phyloP scores from a whole-genome alignment of 805 yeast genomes.

The Groenewaldozyma tartarivorans region DNA sequence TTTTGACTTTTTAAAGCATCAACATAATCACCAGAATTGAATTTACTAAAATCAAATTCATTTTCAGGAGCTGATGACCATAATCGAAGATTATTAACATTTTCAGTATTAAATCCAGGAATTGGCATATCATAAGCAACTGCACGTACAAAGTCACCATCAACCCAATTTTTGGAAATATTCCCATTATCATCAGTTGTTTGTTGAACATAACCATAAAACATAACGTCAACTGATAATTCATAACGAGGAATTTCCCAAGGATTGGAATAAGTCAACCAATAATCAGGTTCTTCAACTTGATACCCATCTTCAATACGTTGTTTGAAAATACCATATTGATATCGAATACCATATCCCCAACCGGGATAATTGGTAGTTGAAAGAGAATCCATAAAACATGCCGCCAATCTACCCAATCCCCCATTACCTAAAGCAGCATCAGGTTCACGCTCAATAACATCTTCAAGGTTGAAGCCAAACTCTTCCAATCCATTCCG shows the following conservation, averaged over 20 bases:
- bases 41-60: constrained; percentile 84
- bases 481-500: constrained; percentile 51
- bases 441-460: constrained; percentile 79
- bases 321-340: constrained; percentile 89
- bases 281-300: constrained; percentile 89
- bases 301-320: constrained; percentile 86
- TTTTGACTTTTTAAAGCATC: constrained; percentile 79
- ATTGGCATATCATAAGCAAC: constrained; percentile 87
- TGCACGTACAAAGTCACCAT: constrained; percentile 84
- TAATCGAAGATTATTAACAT: constrained; percentile 79
- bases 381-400: constrained; percentile 82
- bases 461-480: constrained; percentile 83
- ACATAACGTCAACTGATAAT: constrained; percentile 81
- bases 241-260: constrained; percentile 89
- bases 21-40: constrained; percentile 83
- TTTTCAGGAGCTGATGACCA: constrained; percentile 88
- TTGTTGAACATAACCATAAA: constrained; percentile 71
- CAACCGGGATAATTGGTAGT: constrained; percentile 86
- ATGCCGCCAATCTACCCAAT: constrained; percentile 87
- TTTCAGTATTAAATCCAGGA: constrained; percentile 71
- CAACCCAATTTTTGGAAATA: constrained; percentile 62
- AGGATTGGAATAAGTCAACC: constrained; percentile 83
- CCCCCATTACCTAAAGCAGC: constrained; percentile 97
- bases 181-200: constrained; percentile 42
- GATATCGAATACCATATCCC: constrained; percentile 93